Evolutionary conservation across 306 rosid genomes (phyloP), one percentile per base, ranked within the genome.

Genomic region (Trifolium repens): DNA sequence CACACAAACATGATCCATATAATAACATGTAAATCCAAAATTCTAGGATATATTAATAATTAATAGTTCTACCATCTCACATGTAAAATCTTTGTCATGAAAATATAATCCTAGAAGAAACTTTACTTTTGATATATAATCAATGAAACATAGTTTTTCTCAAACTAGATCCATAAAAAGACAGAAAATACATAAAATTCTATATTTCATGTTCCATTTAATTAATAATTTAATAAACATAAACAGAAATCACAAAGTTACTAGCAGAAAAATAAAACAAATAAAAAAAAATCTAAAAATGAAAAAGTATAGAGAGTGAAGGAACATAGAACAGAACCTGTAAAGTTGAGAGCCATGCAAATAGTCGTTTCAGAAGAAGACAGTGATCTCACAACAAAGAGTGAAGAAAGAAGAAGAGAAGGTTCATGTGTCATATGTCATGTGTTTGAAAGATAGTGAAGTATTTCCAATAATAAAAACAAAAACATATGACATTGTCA

Each of bases 101-200:
- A 32, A 32, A 32, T 32, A 32, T 32, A 32, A 32, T 32, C 35
- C 35, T 32, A 32, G 35, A 32, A 32, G 35, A 32, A 32, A 32
- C 35, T 32, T 4, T 32, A 32, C 6, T 32, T 32, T 32, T 32
- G 35, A 32, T 4, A 32, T 32, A 32, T 30, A 30, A 47, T n/a
- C n/a, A 13, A 15, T 47, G 17, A 49, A 49, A 49, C 16, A 49
- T 49, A 15, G 16, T 50, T 4, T 49, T 49, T 49, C 16, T 49
- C 9, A 32, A 0, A 84, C 60, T 73, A 76, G 79, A 80, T 84
- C 79, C 75, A 63, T 53, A 16, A 8, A 55, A 19, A 19, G 26
- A 9, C 8, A 54, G 17, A 52, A 50, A 50, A 10, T 59, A 63
- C 11, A 43, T 30, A 80, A 16, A 71, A 81, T 30, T 52, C 24